phyloP scores from a whole-genome alignment of 257 asterid genomes.

The Scutellaria baicalensis region DNA sequence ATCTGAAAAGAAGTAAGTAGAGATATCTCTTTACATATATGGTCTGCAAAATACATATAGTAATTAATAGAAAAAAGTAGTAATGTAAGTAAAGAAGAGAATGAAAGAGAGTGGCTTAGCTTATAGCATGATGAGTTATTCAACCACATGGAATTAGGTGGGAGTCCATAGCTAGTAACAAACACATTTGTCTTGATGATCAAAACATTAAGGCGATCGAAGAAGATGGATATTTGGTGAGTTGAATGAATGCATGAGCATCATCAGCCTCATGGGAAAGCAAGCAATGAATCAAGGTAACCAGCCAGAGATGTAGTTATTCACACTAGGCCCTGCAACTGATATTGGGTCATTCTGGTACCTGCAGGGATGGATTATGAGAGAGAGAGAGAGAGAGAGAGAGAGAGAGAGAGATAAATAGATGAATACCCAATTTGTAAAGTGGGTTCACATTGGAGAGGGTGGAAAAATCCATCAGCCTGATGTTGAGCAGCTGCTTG shows the following conservation, averaged over 20 bases:
- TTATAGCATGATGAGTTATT: background rate
- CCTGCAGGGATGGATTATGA: too few relatives aligned
- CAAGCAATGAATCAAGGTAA: constrained; percentile 6
- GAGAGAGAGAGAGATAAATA: background rate
- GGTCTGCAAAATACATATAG: background rate
- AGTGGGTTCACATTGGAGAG: constrained; percentile 76
- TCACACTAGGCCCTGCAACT: constrained; percentile 20
- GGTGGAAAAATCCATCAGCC: constrained; percentile 62
- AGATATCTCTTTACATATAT: background rate
- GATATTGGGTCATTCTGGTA: constrained; percentile 10
- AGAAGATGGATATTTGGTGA: too few relatives aligned
- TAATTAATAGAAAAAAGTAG: background rate
- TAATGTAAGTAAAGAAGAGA: background rate
- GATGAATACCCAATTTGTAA: constrained; percentile 63
- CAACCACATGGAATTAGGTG: background rate
- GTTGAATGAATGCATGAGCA: too few relatives aligned
- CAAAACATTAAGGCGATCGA: background rate
- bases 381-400: too few relatives aligned
- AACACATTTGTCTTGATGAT: background rate
- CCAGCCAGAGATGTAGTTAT: constrained; percentile 17
- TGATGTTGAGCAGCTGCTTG: constrained; percentile 46
- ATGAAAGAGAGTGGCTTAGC: background rate
- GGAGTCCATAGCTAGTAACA: background rate
- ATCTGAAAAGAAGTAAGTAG: background rate
- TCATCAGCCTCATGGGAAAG: background rate